Percentiles rank a stretch among this genome's conserved stretches.
These are phyloP conservation scores for Geosmithia flava DNA, from an alignment of 2,329 filamentous ascomycete species.

Conservation along the genomic window DNA sequence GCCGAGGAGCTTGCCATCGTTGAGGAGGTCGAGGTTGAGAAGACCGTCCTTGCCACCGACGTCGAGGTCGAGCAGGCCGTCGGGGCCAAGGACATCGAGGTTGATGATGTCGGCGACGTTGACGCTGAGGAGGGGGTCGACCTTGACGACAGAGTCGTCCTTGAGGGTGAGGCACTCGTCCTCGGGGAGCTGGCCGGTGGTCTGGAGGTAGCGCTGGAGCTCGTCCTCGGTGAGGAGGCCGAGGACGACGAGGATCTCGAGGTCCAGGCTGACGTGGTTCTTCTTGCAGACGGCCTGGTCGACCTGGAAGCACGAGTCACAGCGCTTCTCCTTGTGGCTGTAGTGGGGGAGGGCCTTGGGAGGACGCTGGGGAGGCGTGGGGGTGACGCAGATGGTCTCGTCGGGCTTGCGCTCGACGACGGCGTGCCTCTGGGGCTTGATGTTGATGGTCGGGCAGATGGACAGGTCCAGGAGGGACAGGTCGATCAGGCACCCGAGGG, in stretches of 20 bases:
- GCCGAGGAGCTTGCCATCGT: constrained; percentile 1
- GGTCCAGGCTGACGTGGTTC: constrained; percentile 8
- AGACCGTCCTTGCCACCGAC: constrained; percentile 4
- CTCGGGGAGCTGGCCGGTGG: constrained; percentile 3
- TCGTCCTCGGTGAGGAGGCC: constrained; percentile 9
- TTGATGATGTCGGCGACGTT: constrained; percentile 5
- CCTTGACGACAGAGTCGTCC: constrained; percentile 3
- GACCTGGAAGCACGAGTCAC: constrained; percentile 6
- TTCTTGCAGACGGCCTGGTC: constrained; percentile 9
- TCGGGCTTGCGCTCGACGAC: constrained; percentile 7
- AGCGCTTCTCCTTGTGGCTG: constrained; percentile 1
- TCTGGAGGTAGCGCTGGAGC: constrained; percentile 10
- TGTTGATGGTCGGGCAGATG: constrained; percentile 9
- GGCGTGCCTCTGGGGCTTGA: constrained; percentile 7
- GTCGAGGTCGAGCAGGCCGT: constrained; percentile 5
- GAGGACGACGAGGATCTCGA: constrained; percentile 8
- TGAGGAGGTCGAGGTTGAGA: constrained; percentile 4
- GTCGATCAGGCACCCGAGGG: constrained; percentile 9
- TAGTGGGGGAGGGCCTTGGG: constrained; percentile 1
- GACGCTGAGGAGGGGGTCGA: constrained; percentile 6
- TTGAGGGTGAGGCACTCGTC: constrained; percentile 3
- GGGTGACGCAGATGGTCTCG: constrained; percentile 9
- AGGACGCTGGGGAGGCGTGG: constrained; percentile 4
- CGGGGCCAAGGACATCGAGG: constrained; percentile 5
- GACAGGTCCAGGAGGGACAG: constrained; percentile 8